Evolutionary conservation across 371 early-diverging fungal species (phyloP).

Genomic region (Mucor plumbeus): DNA sequence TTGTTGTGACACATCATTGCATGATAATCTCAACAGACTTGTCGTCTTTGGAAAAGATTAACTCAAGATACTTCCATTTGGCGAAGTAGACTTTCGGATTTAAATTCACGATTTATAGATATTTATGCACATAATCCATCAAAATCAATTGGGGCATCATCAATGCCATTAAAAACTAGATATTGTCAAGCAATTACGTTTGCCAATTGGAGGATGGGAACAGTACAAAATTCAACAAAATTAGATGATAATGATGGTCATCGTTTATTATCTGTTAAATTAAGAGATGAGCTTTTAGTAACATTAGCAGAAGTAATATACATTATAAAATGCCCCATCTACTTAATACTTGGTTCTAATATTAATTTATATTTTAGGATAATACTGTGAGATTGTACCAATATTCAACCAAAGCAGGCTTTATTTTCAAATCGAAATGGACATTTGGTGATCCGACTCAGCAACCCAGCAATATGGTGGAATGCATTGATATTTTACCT

Average conservation of each 20-base stretch:
- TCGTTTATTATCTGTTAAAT: constrained; percentile 44
- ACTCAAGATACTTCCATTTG: constrained; percentile 45
- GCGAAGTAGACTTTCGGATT: constrained; percentile 30
- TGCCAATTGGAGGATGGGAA: constrained; percentile 52
- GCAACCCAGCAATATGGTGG: constrained; percentile 31
- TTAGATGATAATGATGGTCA: constrained; percentile 30
- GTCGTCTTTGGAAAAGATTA: constrained; percentile 44
- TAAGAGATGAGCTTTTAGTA: constrained; percentile 34
- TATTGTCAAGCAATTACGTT: constrained; percentile 47
- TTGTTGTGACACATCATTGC: constrained; percentile 1
- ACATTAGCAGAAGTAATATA: constrained; percentile 51
- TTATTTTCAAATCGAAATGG: constrained; percentile 35
- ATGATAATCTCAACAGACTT: constrained; percentile 30
- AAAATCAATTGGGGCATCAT: not conserved
- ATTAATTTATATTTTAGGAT: constrained; percentile 25
- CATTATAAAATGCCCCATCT: not conserved
- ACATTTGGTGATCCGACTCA: constrained; percentile 36
- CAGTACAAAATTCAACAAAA: constrained; percentile 38
- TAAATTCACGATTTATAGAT: constrained; percentile 38
- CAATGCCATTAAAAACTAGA: constrained; percentile 39
- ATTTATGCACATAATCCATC: constrained; percentile 38
- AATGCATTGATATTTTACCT: constrained; percentile 53
- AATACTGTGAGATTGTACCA: constrained; percentile 43
- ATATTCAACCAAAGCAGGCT: constrained; percentile 34
- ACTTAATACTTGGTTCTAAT: not conserved